Evolutionary conservation across 345 rosid species (phyloP).

Genomic region (Isatis tinctoria): DNA sequence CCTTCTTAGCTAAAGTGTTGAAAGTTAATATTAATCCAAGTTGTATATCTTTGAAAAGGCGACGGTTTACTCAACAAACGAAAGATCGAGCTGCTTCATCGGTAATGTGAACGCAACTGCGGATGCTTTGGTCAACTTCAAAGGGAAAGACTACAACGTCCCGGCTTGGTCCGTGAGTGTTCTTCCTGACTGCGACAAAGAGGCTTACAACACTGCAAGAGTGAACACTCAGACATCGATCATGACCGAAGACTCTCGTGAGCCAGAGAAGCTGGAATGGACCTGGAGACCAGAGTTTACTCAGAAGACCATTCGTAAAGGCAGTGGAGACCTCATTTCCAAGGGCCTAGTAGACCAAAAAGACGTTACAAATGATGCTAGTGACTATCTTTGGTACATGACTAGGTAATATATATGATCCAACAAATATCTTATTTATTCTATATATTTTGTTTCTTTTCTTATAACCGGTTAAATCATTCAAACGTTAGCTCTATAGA

Average conservation of each 20-base stretch:
- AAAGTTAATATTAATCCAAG: neutral
- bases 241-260: constrained; percentile 38
- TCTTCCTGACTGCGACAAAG: constrained; percentile 56
- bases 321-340: constrained; percentile 34
- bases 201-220: constrained; percentile 64
- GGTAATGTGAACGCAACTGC: constrained; percentile 38
- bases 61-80: constrained; percentile 37
- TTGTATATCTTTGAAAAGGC: constrained; percentile 32
- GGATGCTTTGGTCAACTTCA: constrained; percentile 46
- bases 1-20: neutral
- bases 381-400: constrained; percentile 73
- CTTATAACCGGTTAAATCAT: neutral
- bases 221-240: constrained; percentile 54
- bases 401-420: constrained; percentile 46
- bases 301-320: constrained; percentile 19
- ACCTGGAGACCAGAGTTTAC: constrained; percentile 54
- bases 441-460: neutral
- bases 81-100: constrained; percentile 51
- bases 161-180: constrained; percentile 78
- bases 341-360: constrained; percentile 55
- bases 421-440: neutral
- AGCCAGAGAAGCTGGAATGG: constrained; percentile 42
- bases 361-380: constrained; percentile 38
- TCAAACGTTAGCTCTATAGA: neutral
- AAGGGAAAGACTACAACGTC: constrained; percentile 37